phyloP scores from a whole-genome alignment of 768 basidiomycete species.

The Asterophora lycoperdoides region DNA sequence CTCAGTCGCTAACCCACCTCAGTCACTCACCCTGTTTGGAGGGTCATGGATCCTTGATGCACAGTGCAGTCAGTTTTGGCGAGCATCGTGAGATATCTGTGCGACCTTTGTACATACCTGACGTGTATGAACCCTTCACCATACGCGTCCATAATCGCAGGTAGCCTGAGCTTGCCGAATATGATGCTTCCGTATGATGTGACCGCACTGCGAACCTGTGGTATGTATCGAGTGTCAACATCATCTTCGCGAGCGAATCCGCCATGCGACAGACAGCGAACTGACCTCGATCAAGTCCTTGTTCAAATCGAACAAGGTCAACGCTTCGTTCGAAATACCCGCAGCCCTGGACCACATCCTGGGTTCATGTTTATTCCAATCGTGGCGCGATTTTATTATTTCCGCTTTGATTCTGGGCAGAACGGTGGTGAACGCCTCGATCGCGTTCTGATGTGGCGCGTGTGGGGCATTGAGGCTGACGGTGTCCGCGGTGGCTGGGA shows the following conservation, averaged over 20 bases:
- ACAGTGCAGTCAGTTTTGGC: no score
- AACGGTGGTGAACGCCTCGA: slow-evolving; percentile 61
- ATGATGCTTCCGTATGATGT: slow-evolving; percentile 69
- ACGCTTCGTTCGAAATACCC: slow-evolving; percentile 45
- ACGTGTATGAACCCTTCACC: slow-evolving; percentile 70
- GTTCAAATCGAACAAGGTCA: slow-evolving; percentile 49
- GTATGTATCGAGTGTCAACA: not conserved
- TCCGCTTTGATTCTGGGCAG: slow-evolving; percentile 56
- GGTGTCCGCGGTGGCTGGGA: slow-evolving; percentile 52
- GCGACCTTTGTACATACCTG: no score
- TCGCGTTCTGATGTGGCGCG: slow-evolving; percentile 51
- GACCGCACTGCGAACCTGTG: slow-evolving; percentile 45
- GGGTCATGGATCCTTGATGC: slow-evolving; percentile 72
- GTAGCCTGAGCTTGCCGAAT: slow-evolving; percentile 71
- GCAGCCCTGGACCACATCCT: slow-evolving; percentile 64
- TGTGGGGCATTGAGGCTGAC: slow-evolving; percentile 58
- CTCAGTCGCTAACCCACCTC: slow-evolving; percentile 7
- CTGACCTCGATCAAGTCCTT: slow-evolving; percentile 39
- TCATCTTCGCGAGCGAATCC: not conserved
- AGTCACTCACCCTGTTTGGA: slow-evolving; percentile 53
- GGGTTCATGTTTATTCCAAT: slow-evolving; percentile 73
- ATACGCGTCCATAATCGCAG: slow-evolving; percentile 56
- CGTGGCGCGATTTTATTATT: slow-evolving; percentile 58
- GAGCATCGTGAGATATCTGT: slow-evolving; percentile 10
- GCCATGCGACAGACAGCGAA: not conserved